phyloP scores from a whole-genome alignment of 768 basidiomycete genomes.

The Mycena maculata region DNA sequence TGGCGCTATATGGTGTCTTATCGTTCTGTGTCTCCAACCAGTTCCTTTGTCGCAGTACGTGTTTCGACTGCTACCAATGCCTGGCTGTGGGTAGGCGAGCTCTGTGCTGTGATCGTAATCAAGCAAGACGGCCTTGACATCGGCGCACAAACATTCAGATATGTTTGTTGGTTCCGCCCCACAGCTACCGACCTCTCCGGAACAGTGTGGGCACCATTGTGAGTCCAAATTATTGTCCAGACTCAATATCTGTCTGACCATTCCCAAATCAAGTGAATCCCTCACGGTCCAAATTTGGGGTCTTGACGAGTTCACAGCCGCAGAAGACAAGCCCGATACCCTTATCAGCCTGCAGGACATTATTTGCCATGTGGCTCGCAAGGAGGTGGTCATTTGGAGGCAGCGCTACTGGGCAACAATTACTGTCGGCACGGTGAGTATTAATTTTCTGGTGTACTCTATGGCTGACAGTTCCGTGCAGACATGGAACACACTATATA shows the following conservation, averaged over 20 bases:
- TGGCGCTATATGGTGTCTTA: slow-evolving; percentile 2
- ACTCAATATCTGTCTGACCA: background rate
- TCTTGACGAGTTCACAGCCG: background rate
- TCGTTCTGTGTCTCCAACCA: background rate
- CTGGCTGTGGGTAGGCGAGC: slow-evolving; percentile 2
- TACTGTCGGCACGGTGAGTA: background rate
- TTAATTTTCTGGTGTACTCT: background rate
- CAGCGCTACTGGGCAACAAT: slow-evolving; percentile 12
- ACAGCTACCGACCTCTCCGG: background rate
- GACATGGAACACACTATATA: background rate
- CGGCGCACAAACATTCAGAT: too few relatives aligned
- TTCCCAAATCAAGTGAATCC: background rate
- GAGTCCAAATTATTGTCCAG: background rate
- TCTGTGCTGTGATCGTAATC: background rate
- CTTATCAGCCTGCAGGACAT: slow-evolving; percentile 7
- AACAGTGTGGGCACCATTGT: slow-evolving; percentile 14
- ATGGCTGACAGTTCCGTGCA: background rate
- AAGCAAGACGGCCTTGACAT: background rate
- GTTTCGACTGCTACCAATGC: background rate
- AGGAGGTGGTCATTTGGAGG: background rate
- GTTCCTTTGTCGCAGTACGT: slow-evolving; percentile 1
- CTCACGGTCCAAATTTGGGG: slow-evolving; percentile 11
- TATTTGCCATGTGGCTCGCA: slow-evolving; percentile 1
- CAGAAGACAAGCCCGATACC: background rate
- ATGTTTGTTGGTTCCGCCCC: slow-evolving; percentile 18